Percentiles rank a stretch among this genome's conserved stretches.
Evolutionary conservation across 75 land plant species (phyloP).

Genomic region (Pseudotsuga menziesii): DNA sequence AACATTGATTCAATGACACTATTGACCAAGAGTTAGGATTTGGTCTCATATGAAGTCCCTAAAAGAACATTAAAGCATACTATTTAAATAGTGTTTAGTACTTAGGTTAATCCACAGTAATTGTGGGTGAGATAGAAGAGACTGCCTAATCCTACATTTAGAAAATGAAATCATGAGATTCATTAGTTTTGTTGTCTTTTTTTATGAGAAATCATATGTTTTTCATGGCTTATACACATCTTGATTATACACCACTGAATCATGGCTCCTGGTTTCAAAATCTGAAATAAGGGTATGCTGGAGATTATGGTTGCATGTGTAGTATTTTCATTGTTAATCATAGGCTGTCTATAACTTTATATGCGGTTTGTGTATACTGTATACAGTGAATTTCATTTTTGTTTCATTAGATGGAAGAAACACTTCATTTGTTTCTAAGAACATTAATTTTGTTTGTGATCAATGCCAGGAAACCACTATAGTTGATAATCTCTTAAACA

Average conservation of each 20-base stretch:
- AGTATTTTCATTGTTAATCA: not conserved
- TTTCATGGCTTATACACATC: not conserved
- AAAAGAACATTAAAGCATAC: too few relatives aligned
- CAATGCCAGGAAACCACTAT: conserved; percentile 82
- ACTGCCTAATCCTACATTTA: too few relatives aligned
- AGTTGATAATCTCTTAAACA: conserved; percentile 85
- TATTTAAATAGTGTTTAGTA: too few relatives aligned
- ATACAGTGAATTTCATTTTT: not conserved
- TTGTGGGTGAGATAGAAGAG: not conserved
- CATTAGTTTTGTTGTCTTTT: not conserved
- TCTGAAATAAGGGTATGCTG: not conserved
- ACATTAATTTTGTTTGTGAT: not conserved
- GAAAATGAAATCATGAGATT: too few relatives aligned
- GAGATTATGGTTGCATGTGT: not conserved
- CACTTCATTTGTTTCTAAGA: not conserved
- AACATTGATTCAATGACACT: too few relatives aligned
- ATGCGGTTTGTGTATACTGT: not conserved
- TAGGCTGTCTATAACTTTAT: not conserved
- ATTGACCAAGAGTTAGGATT: too few relatives aligned
- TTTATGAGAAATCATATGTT: not conserved
- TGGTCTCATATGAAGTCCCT: too few relatives aligned
- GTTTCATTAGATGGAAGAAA: not conserved
- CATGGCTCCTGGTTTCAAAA: not conserved
- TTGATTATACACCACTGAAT: not conserved
- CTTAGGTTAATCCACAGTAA: not conserved